These are phyloP conservation scores for Phytophthora meadii DNA, from an alignment of 352 stramenopile species.

Conservation along the genomic window DNA sequence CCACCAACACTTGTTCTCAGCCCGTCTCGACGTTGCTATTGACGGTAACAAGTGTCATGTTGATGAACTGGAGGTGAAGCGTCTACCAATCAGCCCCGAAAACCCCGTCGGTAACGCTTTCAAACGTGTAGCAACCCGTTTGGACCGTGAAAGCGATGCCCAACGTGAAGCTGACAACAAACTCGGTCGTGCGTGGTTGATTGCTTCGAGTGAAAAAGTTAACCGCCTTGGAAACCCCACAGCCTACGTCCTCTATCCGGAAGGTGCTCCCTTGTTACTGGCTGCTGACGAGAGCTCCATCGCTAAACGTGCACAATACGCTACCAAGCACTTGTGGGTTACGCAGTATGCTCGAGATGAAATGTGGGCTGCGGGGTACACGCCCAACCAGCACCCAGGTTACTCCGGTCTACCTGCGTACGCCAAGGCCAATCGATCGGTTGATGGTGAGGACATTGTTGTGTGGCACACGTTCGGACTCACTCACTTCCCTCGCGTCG, in stretches of 20 bases:
- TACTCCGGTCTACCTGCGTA: constrained; percentile 62
- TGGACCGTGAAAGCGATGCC: constrained; percentile 55
- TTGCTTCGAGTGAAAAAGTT: constrained; percentile 60
- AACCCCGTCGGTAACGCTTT: constrained; percentile 78
- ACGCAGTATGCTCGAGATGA: constrained; percentile 67
- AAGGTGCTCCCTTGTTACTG: constrained; percentile 61
- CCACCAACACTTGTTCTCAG: constrained; percentile 85
- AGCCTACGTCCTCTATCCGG: constrained; percentile 63
- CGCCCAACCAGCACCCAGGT: constrained; percentile 65
- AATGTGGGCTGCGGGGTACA: constrained; percentile 74
- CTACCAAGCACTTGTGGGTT: constrained; percentile 78
- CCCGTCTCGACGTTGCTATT: constrained; percentile 75
- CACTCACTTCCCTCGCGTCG: constrained; percentile 67
- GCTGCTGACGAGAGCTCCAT: constrained; percentile 58
- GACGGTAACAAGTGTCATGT: constrained; percentile 61
- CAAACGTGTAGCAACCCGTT: constrained; percentile 49
- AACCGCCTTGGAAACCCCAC: constrained; percentile 68
- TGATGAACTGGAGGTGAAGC: constrained; percentile 63
- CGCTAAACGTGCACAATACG: constrained; percentile 59
- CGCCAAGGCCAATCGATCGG: constrained; percentile 52
- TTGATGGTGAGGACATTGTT: constrained; percentile 74
- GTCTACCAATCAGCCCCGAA: constrained; percentile 37
- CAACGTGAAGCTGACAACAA: constrained; percentile 52
- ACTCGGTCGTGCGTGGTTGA: constrained; percentile 62
- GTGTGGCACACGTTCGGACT: constrained; percentile 82